These are phyloP conservation scores for Closterium sp. DNA, from an alignment of 139 green algal genomes.

Conservation along the genomic window DNA sequence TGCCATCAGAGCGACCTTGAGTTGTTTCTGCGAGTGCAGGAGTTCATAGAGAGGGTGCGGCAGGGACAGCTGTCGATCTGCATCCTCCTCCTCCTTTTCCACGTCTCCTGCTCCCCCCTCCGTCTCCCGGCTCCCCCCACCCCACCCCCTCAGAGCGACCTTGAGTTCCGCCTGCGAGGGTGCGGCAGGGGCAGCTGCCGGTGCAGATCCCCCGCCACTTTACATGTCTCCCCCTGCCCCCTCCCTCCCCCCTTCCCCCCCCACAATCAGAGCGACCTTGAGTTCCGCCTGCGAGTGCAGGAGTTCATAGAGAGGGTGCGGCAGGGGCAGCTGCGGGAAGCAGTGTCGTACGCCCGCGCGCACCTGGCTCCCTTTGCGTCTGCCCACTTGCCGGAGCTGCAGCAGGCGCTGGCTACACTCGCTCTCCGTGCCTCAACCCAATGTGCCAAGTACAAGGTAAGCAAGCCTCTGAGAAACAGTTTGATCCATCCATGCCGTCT, in stretches of 20 bases:
- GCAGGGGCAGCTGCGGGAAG: conserved; percentile 58
- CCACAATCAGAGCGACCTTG: conserved; percentile 63
- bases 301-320: conserved; percentile 92
- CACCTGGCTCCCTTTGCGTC: conserved; percentile 78
- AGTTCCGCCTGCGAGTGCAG: conserved; percentile 86
- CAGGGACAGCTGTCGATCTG: conserved; percentile 52
- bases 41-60: conserved; percentile 63
- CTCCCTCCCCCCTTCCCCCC: neutral
- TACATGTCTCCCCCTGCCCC: neutral
- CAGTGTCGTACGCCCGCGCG: conserved; percentile 75
- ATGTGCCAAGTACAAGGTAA: conserved; percentile 60
- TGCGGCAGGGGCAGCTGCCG: conserved; percentile 41
- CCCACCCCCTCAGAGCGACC: conserved; percentile 55
- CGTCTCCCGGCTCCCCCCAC: neutral
- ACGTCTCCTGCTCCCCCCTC: neutral
- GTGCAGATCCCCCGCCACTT: neutral
- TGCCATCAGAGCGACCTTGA: neutral
- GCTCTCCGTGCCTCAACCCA: conserved; percentile 65
- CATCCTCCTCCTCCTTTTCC: too few species aligned
- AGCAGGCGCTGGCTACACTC: conserved; percentile 76
- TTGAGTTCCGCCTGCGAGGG: conserved; percentile 87
- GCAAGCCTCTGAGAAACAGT: too few species aligned
- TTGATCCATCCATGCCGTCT: too few species aligned
- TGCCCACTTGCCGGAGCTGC: conserved; percentile 71
- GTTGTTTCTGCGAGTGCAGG: neutral